A percentile compares a stretch with the other conserved stretches of the same genome.
These are phyloP conservation scores for Trametes punicea DNA, from an alignment of 768 basidiomycete genomes.

Conservation along the genomic window DNA sequence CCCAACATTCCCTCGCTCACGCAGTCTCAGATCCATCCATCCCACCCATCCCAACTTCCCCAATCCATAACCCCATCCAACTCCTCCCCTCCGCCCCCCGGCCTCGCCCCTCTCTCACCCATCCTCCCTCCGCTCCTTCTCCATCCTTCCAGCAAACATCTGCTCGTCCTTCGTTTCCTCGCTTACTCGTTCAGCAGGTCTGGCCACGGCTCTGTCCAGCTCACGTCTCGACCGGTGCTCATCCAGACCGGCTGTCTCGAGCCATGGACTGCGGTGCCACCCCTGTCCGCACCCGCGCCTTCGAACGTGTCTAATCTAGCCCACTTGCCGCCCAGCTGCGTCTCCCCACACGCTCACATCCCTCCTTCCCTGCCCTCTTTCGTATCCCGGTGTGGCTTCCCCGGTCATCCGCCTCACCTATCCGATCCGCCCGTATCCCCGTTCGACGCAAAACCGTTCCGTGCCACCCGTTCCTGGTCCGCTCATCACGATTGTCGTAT, in stretches of 20 bases:
- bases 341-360: not conserved
- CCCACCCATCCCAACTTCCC: not conserved
- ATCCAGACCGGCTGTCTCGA: not conserved
- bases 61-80: constrained; percentile 2
- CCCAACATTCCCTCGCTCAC: not conserved
- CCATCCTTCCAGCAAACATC: not conserved
- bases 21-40: constrained; percentile 8
- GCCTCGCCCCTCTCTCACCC: not conserved
- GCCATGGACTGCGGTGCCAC: not conserved
- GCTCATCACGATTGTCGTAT: not conserved
- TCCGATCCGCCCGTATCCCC: constrained; percentile 1
- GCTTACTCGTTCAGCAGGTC: not conserved
- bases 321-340: too few species aligned
- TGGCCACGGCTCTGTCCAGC: not conserved
- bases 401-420: not conserved
- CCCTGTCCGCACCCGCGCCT: not conserved
- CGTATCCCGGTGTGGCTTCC: not conserved
- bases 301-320: constrained; percentile 7
- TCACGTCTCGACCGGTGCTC: constrained; percentile 1
- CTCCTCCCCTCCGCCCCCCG: not conserved
- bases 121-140: not conserved
- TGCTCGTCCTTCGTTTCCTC: not conserved
- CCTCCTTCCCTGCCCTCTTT: constrained; percentile 5
- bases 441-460: not conserved
- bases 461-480: not conserved